Evolutionary conservation across 257 asterid genomes (phyloP).

Genomic region (Plantago ovata): DNA sequence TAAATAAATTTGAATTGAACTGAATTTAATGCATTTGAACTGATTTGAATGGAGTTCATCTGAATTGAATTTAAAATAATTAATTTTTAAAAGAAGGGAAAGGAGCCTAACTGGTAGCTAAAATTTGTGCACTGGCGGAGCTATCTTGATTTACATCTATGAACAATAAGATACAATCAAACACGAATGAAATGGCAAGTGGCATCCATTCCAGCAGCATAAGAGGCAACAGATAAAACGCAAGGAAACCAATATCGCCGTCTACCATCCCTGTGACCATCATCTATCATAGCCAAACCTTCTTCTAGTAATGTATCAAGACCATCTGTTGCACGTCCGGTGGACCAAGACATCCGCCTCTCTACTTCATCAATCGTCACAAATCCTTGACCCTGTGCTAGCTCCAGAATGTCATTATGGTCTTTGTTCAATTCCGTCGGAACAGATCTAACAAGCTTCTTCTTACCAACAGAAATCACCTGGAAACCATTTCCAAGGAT

Average conservation of each 20-base stretch:
- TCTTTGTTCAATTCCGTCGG: conserved; percentile 98
- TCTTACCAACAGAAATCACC: conserved; percentile 87
- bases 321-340: conserved; percentile 90
- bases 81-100: too few relatives aligned
- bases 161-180: conserved; percentile 11
- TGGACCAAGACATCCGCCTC: conserved; percentile 77
- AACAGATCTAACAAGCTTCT: conserved; percentile 88
- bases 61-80: too few relatives aligned
- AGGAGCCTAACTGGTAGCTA: too few relatives aligned
- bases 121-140: too few relatives aligned
- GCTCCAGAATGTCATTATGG: conserved; percentile 92
- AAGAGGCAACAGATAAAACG: conserved; percentile 59
- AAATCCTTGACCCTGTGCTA: conserved; percentile 95
- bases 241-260: conserved; percentile 94
- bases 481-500: conserved; percentile 93
- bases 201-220: conserved; percentile 40
- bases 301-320: conserved; percentile 85
- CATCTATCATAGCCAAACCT: conserved; percentile 89
- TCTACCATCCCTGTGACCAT: conserved; percentile 70
- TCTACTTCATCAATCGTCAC: conserved; percentile 86
- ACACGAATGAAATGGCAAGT: conserved; percentile 24
- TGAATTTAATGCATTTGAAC: too few relatives aligned
- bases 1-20: too few relatives aligned
- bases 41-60: too few relatives aligned
- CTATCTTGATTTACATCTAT: too few relatives aligned